Evolutionary conservation across 257 asterid genomes (phyloP).

Genomic region (Petunia axillaris): DNA sequence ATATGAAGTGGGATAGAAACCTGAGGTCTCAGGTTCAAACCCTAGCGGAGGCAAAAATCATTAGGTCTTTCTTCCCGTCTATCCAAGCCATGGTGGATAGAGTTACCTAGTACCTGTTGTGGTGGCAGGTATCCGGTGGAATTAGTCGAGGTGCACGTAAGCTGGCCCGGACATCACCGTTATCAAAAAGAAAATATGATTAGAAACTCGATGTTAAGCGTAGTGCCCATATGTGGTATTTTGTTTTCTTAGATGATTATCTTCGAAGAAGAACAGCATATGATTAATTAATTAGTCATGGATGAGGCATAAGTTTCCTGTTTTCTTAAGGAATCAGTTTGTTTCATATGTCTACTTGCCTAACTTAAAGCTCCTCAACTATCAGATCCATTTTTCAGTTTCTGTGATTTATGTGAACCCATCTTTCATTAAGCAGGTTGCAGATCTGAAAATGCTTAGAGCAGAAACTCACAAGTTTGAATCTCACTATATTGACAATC

Average conservation of each 20-base stretch:
- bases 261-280: not conserved
- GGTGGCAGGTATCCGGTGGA: no score
- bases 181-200: not conserved
- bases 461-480: conserved; percentile 89
- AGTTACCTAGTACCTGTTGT: no score
- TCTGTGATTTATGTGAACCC: conserved; percentile 6
- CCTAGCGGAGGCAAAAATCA: no score
- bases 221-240: not conserved
- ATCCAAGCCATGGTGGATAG: no score
- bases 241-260: not conserved
- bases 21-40: no score
- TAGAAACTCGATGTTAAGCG: not conserved
- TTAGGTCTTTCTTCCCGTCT: no score
- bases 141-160: no score
- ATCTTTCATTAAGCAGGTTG: conserved; percentile 60
- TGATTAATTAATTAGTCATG: not conserved
- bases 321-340: not conserved
- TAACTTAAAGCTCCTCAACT: conserved; percentile 1
- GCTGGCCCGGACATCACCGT: no score
- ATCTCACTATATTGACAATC: conserved; percentile 84
- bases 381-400: conserved; percentile 2
- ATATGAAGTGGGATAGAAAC: no score
- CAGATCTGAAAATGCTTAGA: conserved; percentile 71
- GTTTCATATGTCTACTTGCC: conserved; percentile 7
- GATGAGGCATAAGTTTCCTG: not conserved